phyloP scores from a whole-genome alignment of 768 basidiomycete genomes.

The Podaxis rugospora region DNA sequence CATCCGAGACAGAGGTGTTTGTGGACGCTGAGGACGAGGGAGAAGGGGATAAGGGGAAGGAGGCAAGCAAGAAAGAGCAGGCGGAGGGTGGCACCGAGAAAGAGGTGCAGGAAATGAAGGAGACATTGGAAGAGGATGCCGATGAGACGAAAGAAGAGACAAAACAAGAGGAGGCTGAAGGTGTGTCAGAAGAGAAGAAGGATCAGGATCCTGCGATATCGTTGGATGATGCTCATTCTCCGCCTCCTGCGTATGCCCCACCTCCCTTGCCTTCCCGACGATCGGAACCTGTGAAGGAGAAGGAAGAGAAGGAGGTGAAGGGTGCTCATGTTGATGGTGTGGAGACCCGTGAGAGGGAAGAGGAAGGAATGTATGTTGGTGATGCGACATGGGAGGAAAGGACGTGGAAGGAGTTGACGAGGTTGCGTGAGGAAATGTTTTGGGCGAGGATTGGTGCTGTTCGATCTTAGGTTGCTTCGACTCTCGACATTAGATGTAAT shows the following conservation, averaged over 20 bases:
- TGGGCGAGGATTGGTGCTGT: conserved; percentile 70
- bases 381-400: conserved; percentile 82
- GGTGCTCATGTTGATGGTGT: background rate
- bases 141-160: background rate
- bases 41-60: conserved; percentile 1
- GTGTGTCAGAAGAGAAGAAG: background rate
- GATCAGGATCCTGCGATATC: background rate
- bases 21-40: conserved; percentile 6
- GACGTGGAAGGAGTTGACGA: conserved; percentile 75
- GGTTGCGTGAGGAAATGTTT: conserved; percentile 79
- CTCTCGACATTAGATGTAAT: background rate
- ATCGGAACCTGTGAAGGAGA: background rate
- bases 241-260: background rate
- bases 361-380: conserved; percentile 46
- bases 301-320: background rate
- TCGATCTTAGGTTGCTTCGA: background rate
- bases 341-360: conserved; percentile 6
- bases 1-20: conserved; percentile 3
- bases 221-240: conserved; percentile 5
- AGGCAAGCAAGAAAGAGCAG: conserved; percentile 7
- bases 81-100: background rate
- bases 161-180: conserved; percentile 14
- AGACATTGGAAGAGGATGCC: background rate
- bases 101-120: conserved; percentile 7
- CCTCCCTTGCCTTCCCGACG: conserved; percentile 2